Conservation (phyloP, 139 green algal species). For the Auxenochlorella pyrenoidosa region DNA sequence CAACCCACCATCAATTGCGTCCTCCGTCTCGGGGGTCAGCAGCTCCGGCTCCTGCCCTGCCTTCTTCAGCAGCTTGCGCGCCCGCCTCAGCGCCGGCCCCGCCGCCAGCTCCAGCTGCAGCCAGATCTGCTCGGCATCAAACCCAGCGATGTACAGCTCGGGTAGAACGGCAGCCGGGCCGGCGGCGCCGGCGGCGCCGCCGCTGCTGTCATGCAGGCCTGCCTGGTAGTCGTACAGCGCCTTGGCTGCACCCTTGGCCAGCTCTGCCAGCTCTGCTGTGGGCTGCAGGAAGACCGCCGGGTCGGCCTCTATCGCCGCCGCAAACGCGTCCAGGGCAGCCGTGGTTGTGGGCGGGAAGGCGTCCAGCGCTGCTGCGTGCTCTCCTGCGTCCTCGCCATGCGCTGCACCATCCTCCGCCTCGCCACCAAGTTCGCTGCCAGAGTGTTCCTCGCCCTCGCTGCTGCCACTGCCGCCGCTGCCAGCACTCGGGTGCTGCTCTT, state of each 20-base stretch:
- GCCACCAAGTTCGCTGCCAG: background rate
- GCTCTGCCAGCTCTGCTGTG: constrained; percentile 51
- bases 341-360: background rate
- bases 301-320: constrained; percentile 26
- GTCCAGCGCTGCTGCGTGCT: background rate
- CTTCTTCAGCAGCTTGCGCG: constrained; percentile 43
- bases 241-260: constrained; percentile 64
- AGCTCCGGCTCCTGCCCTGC: constrained; percentile 37
- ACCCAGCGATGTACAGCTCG: constrained; percentile 68
- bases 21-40: constrained; percentile 54
- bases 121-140: constrained; percentile 84
- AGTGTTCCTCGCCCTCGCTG: background rate
- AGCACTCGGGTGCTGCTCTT: background rate
- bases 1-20: constrained; percentile 49
- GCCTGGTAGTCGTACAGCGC: constrained; percentile 51
- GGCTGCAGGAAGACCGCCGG: constrained; percentile 72
- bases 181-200: background rate
- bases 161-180: background rate
- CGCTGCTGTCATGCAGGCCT: background rate
- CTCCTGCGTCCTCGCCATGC: constrained; percentile 1
- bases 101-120: constrained; percentile 67
- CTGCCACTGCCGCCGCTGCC: background rate
- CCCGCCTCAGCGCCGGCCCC: constrained; percentile 34
- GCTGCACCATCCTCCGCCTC: background rate
- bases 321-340: background rate